Base-by-base conservation (phyloP, 176 grass and related monocot genomes). In the Carex cristatella region DNA sequence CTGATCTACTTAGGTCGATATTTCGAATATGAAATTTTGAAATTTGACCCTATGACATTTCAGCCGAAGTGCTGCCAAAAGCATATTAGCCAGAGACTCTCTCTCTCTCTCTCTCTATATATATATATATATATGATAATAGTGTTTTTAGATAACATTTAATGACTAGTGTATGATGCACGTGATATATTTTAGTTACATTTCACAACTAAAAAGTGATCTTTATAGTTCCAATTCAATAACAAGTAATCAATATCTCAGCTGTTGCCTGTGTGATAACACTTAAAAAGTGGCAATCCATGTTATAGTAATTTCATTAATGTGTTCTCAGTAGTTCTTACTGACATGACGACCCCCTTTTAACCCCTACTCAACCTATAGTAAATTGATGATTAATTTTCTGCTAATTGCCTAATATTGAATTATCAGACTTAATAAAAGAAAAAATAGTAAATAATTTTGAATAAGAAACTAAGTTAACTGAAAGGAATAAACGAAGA, bases 401-500 rank as follows among this genome's bases (percentile, higher is more conserved):
- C 12, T 69, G 63, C n/a, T 65, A 69, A 69, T 69, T 69, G 65
- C 65, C 65, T 40, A 69, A 6, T 69, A 48, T 48, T 73, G 69
- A 48, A 48, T 27, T 46, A 73, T 49, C 16, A 48, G 18, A 73
- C 38, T 46, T 48, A 9, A 27, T 69, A 49, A 49, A 71, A 73
- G 15, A 19, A 46, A 73, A 73, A 73, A 73, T 49, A 38, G 5
- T 16, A 69, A 38, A 42, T 4, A 49, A 48, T 49, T 48, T 73
- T 49, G 15, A 19, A 73, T 73, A 49, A n/a, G n/a, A 31, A 72
- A 71, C 15, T 73, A 23, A 73, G 2, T 40, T 72, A 48, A 15
- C 48, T 77, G 73, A 77, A 75, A 56, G 46, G 33, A 56, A 32
- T 74, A 53, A n/a, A 77, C 49, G 56, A 77, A 53, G 40, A 77